These are phyloP conservation scores for Leptosphaerulina australis DNA, from an alignment of 2,329 filamentous ascomycete genomes.

Conservation along the genomic window DNA sequence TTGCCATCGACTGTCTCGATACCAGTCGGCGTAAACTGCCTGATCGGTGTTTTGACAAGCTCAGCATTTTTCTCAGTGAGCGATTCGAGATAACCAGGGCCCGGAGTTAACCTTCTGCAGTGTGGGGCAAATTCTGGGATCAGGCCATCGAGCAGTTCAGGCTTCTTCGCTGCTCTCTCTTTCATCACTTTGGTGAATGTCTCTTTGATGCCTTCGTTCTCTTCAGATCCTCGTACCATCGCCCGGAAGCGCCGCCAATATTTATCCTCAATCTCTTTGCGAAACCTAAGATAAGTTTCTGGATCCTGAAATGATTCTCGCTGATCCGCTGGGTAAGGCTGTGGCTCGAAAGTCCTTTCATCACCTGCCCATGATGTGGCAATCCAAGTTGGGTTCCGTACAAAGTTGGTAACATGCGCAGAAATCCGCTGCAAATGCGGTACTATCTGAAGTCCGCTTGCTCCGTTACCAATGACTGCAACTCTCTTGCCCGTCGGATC, in stretches of 20 bases:
- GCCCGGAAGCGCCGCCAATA: slow-evolving; percentile 63
- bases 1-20: slow-evolving; percentile 50
- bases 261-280: slow-evolving; percentile 55
- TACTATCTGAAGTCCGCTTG: slow-evolving; percentile 67
- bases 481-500: slow-evolving; percentile 63
- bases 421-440: slow-evolving; percentile 64
- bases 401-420: slow-evolving; percentile 56
- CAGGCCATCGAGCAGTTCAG: slow-evolving; percentile 50
- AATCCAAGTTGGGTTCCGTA: slow-evolving; percentile 66
- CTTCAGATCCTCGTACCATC: slow-evolving; percentile 47
- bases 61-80: slow-evolving; percentile 51
- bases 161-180: slow-evolving; percentile 48
- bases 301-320: slow-evolving; percentile 65
- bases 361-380: slow-evolving; percentile 60
- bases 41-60: slow-evolving; percentile 50
- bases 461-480: slow-evolving; percentile 69
- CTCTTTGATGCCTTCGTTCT: slow-evolving; percentile 42
- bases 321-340: slow-evolving; percentile 58
- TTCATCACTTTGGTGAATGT: slow-evolving; percentile 46
- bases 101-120: slow-evolving; percentile 44
- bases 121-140: slow-evolving; percentile 49
- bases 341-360: slow-evolving; percentile 51
- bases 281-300: slow-evolving; percentile 60
- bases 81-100: slow-evolving; percentile 49
- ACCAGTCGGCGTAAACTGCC: slow-evolving; percentile 46